Conservation (phyloP, 177 flowering plant species). For the Vitis hybrid region DNA sequence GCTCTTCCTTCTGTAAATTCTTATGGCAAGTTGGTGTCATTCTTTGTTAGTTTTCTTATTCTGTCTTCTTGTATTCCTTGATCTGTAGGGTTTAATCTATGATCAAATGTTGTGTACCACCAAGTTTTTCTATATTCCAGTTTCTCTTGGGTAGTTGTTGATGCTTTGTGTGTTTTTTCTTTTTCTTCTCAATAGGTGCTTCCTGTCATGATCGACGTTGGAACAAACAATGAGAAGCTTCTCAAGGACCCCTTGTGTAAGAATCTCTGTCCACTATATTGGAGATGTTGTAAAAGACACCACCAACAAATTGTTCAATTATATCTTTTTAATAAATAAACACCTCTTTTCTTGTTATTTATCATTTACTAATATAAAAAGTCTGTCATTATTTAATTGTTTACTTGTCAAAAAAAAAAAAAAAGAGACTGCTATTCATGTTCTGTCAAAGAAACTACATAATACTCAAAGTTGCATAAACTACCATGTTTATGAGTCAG, state of each 20-base stretch:
- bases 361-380: too few relatives aligned
- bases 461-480: too few relatives aligned
- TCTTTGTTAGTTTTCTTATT: not conserved
- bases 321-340: too few relatives aligned
- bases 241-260: constrained; percentile 89
- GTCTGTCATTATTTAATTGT: too few relatives aligned
- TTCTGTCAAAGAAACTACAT: too few relatives aligned
- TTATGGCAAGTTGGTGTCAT: not conserved
- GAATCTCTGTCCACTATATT: constrained; percentile 19
- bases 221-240: constrained; percentile 96
- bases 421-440: too few relatives aligned
- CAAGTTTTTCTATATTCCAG: not conserved
- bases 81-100: not conserved
- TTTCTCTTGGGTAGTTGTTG: not conserved
- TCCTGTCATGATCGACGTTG: constrained; percentile 98
- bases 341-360: too few relatives aligned
- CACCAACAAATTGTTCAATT: too few relatives aligned
- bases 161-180: not conserved
- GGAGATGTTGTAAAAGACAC: too few relatives aligned
- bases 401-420: too few relatives aligned
- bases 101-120: not conserved
- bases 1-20: not conserved
- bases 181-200: constrained; percentile 59
- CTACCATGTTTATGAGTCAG: too few relatives aligned
- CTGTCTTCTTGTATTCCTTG: not conserved